Evolutionary conservation across 345 rosid genomes (phyloP).

Genomic region (Cardiospermum halicacabum): DNA sequence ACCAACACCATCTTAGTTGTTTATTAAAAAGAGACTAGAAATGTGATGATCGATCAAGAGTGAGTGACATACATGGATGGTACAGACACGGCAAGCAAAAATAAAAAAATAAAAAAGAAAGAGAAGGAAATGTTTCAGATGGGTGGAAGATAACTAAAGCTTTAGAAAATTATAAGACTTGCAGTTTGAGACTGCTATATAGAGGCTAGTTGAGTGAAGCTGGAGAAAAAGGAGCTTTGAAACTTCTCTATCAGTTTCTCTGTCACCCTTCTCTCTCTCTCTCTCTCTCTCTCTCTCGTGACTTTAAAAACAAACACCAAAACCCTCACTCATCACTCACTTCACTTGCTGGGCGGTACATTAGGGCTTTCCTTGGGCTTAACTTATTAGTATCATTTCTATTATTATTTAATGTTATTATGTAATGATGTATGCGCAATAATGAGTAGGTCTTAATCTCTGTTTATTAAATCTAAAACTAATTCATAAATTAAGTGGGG

Average conservation of each 20-base stretch:
- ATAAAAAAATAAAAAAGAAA: conserved; percentile 12
- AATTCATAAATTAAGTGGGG: no score
- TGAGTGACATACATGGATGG: conserved; percentile 70
- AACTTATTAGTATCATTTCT: no score
- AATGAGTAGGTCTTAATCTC: no score
- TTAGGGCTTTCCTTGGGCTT: no score
- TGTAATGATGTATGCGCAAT: no score
- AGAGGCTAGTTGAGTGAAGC: conserved; percentile 60
- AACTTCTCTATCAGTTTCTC: conserved; percentile 92
- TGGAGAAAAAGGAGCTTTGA: conserved; percentile 53
- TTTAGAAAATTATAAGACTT: conserved; percentile 50
- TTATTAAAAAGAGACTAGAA: conserved; percentile 8
- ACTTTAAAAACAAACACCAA: conserved; percentile 68
- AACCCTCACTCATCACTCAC: no score
- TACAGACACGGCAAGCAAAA: conserved; percentile 47
- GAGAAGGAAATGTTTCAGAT: conserved; percentile 27
- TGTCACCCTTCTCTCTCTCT: conserved; percentile 42
- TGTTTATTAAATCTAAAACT: no score
- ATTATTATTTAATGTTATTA: no score
- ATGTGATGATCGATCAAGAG: no score
- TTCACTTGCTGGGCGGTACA: no score
- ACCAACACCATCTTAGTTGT: conserved; percentile 3
- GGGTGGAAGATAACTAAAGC: conserved; percentile 43
- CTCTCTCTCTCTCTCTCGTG: conserved; percentile 77
- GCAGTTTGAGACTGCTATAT: conserved; percentile 75